Conservation (phyloP, 495 filamentous ascomycete genomes). For the Aspergillus bridgeri region DNA sequence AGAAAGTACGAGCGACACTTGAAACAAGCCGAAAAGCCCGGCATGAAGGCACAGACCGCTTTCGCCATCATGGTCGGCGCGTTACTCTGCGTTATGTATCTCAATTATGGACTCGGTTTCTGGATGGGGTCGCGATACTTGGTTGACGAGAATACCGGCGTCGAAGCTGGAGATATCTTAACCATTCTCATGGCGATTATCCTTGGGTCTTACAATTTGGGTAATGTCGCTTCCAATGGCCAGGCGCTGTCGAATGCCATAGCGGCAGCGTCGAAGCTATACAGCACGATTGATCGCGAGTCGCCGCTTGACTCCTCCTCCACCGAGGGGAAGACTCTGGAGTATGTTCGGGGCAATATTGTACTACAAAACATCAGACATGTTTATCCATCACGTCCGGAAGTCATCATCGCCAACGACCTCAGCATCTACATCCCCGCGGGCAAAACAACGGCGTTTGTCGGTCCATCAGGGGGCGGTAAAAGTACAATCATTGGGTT, state of each 20-base stretch:
- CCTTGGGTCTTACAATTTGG: constrained; percentile 85
- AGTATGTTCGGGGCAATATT: constrained; percentile 69
- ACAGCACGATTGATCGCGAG: constrained; percentile 79
- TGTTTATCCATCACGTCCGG: constrained; percentile 88
- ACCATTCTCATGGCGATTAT: constrained; percentile 90
- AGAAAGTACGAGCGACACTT: constrained; percentile 76
- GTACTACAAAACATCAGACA: constrained; percentile 80
- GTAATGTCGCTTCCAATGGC: constrained; percentile 81
- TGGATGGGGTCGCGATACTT: constrained; percentile 87
- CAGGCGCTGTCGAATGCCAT: constrained; percentile 78
- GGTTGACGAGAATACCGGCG: constrained; percentile 52
- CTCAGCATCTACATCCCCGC: constrained; percentile 76
- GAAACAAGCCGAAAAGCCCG: constrained; percentile 65
- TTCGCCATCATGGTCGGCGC: constrained; percentile 73
- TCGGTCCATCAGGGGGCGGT: constrained; percentile 82
- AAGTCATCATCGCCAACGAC: constrained; percentile 79
- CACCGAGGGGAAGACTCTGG: constrained; percentile 63
- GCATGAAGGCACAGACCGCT: constrained; percentile 65
- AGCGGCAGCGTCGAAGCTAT: constrained; percentile 86
- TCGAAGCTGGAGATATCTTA: constrained; percentile 51
- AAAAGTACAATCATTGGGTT: constrained; percentile 92
- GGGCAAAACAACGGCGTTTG: constrained; percentile 82
- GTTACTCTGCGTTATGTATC: constrained; percentile 77
- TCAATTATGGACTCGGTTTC: constrained; percentile 91
- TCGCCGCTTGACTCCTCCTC: constrained; percentile 80